Evolutionary conservation across 2,329 filamentous ascomycete species (phyloP), one percentile per base, ranked within the genome.

Genomic region (Beauveria medogensis): DNA sequence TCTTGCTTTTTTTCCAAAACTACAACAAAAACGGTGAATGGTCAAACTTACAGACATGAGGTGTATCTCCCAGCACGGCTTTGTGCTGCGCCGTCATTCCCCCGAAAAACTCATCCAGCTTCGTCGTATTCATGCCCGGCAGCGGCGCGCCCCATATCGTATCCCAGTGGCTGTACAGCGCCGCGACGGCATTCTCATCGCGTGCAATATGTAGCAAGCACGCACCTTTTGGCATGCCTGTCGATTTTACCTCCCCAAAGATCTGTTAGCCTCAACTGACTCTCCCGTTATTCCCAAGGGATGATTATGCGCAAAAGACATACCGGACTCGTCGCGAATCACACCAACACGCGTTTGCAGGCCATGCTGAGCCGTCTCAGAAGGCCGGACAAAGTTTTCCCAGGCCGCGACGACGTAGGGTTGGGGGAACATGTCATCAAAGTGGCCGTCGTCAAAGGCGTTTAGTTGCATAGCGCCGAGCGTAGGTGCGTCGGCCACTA

Each of bases 51-150:
- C 65, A 66, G 8, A 65, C 48, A 20, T 67, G 65, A 12, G 64
- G 57, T 3, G 44, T 16, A 16, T 63, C 47, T 22, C 60, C 60
- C 65, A 64, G 64, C 37, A 58, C 59, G 10, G 40, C 20, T 6
- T 64, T 56, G 28, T 67, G 65, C 55, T 65, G 65, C 14, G 56
- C 43, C 5, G 46, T 62, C 64, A 67, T 66, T 46, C 51, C 62
- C 20, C 37, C 47, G 40, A 63, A 66, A 48, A 67, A 65, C 12
- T 58, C 53, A 2, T 64, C 59, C n/a, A 66, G 44, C 4, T 50
- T 61, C n/a, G 59, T 56, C 12, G 55, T 59, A 2, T 62, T 47
- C 56, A 55, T 65, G 63, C 26, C 60, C 50, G 37, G 47, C 24
- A 63, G 55, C 22, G 50, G 48, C 44, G 47, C 26, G 24, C 64